Percentiles rank a stretch among this genome's conserved stretches.
These are phyloP conservation scores for Powellomyces hirtus DNA, from an alignment of 192 early-diverging fungal genomes.

Conservation along the genomic window DNA sequence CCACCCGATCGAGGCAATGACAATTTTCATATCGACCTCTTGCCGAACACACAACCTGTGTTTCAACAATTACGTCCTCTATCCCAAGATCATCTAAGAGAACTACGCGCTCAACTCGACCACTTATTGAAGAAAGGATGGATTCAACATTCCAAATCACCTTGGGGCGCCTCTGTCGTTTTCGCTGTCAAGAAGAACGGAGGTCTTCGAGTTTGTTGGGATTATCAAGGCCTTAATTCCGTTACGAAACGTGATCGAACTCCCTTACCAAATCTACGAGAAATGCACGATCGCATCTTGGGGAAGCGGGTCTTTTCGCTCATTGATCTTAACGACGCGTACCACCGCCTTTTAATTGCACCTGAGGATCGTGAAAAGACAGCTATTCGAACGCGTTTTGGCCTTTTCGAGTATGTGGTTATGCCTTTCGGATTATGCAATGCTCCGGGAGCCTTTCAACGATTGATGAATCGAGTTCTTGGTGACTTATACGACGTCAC, in stretches of 20 bases:
- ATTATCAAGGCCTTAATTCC: constrained; percentile 21
- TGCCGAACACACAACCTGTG: background rate
- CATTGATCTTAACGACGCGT: constrained; percentile 3
- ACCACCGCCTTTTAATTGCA: background rate
- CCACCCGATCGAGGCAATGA: constrained; percentile 2
- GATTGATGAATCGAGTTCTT: constrained; percentile 47
- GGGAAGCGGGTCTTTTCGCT: background rate
- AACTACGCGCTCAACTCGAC: background rate
- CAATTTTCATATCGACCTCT: background rate
- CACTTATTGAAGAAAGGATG: constrained; percentile 1
- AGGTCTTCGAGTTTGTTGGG: constrained; percentile 40
- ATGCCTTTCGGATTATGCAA: constrained; percentile 65
- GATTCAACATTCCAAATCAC: constrained; percentile 16
- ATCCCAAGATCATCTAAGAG: background rate
- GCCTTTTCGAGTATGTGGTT: constrained; percentile 53
- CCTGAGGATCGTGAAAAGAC: constrained; percentile 1
- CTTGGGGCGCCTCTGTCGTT: constrained; percentile 21
- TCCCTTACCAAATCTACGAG: background rate
- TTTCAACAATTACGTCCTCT: background rate
- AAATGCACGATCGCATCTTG: background rate
- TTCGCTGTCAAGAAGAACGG: constrained; percentile 52
- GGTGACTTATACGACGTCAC: constrained; percentile 16
- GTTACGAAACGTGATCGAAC: background rate
- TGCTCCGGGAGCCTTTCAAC: constrained; percentile 57
- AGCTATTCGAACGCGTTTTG: constrained; percentile 15